Evolutionary conservation across 257 asterid genomes (phyloP).

Genomic region (Przewalskia tangutica): DNA sequence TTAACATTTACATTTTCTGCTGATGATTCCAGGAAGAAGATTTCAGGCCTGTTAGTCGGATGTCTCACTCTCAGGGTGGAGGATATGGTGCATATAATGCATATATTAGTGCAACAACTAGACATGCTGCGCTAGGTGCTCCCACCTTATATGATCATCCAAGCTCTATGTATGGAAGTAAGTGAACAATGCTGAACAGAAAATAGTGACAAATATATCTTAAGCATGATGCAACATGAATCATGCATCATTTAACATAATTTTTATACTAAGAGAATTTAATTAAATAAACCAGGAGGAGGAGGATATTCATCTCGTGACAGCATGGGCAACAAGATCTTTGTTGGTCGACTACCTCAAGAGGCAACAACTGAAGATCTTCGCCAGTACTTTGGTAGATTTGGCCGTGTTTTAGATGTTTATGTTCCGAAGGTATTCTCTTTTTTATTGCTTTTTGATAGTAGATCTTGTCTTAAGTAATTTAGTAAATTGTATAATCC

Average conservation of each 20-base stretch:
- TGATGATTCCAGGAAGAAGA: slow-evolving; percentile 61
- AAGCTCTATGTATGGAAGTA: slow-evolving; percentile 76
- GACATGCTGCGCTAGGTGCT: slow-evolving; percentile 97
- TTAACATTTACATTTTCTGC: neutral
- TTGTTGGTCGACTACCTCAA: slow-evolving; percentile 98
- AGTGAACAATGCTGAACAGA: slow-evolving; percentile 14
- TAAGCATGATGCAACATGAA: neutral
- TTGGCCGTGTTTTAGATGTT: slow-evolving; percentile 88
- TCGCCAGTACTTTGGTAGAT: slow-evolving; percentile 91
- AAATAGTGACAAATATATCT: neutral
- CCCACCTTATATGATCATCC: slow-evolving; percentile 88
- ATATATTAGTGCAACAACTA: slow-evolving; percentile 82
- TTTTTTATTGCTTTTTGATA: neutral
- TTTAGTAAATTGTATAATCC: neutral
- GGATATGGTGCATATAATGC: slow-evolving; percentile 98
- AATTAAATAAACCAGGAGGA: slow-evolving; percentile 26
- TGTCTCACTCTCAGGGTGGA: slow-evolving; percentile 56
- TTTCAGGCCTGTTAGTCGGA: slow-evolving; percentile 59
- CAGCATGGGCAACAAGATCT: slow-evolving; percentile 88
- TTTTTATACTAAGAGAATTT: neutral
- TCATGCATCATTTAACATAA: neutral
- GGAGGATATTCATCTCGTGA: slow-evolving; percentile 53
- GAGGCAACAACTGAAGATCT: slow-evolving; percentile 94
- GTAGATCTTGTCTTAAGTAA: neutral
- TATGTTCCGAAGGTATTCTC: slow-evolving; percentile 81